A percentile compares a stretch with the other conserved stretches of the same genome.
These are phyloP conservation scores for Pleurotus citrinopileatus DNA, from an alignment of 768 basidiomycete genomes.

Conservation along the genomic window DNA sequence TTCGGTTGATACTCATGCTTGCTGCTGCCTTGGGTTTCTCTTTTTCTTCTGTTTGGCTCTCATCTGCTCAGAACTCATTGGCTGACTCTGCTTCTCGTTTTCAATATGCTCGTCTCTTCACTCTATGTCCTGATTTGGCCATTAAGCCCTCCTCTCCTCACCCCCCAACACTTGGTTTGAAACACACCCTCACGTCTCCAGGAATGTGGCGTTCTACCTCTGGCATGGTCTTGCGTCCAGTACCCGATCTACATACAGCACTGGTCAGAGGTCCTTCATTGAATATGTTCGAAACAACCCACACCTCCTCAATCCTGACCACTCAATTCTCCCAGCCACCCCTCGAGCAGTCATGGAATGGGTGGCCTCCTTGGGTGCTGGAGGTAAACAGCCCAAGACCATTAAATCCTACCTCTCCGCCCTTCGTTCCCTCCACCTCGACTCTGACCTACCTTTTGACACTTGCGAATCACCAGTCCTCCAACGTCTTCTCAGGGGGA, in stretches of 20 bases:
- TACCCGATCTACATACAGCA: slow-evolving; percentile 26
- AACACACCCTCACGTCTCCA: slow-evolving; percentile 14
- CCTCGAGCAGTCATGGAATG: slow-evolving; percentile 19
- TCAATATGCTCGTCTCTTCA: slow-evolving; percentile 23
- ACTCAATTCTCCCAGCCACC: slow-evolving; percentile 14
- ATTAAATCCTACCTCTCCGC: slow-evolving; percentile 24
- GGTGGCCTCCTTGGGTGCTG: slow-evolving; percentile 14
- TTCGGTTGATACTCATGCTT: slow-evolving; percentile 16
- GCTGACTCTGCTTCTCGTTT: slow-evolving; percentile 28
- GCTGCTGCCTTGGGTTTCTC: slow-evolving; percentile 18
- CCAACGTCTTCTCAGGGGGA: slow-evolving; percentile 16
- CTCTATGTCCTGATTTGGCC: slow-evolving; percentile 18
- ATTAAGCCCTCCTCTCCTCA: slow-evolving; percentile 13
- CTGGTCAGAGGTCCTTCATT: slow-evolving; percentile 16
- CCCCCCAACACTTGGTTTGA: slow-evolving; percentile 20
- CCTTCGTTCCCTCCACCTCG: slow-evolving; percentile 22
- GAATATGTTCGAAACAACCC: background rate
- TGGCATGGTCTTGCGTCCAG: slow-evolving; percentile 28
- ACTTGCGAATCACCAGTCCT: slow-evolving; percentile 13
- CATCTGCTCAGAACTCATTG: slow-evolving; percentile 17
- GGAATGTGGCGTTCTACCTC: slow-evolving; percentile 21
- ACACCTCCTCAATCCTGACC: background rate
- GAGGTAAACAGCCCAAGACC: slow-evolving; percentile 17
- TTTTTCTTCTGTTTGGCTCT: slow-evolving; percentile 21
- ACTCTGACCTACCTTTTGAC: slow-evolving; percentile 18